Evolutionary conservation across 164 flowering plant genomes (phyloP).

Genomic region (Echeveria elegans): DNA sequence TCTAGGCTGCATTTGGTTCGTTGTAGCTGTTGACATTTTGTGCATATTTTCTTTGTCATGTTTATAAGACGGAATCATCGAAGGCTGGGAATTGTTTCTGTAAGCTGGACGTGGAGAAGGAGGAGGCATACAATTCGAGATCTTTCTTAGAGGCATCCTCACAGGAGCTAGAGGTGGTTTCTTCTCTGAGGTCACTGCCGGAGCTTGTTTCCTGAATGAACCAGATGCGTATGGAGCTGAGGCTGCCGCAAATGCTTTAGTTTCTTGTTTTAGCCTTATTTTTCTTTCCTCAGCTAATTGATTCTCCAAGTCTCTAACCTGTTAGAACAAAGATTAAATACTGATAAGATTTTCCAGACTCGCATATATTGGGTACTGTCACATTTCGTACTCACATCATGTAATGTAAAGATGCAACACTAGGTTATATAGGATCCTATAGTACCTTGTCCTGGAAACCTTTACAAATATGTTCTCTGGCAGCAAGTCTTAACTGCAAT

Average conservation of each 20-base stretch:
- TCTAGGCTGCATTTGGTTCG: slow-evolving; percentile 35
- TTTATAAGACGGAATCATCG: neutral
- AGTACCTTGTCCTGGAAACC: slow-evolving; percentile 78
- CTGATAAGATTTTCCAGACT: too few relatives aligned
- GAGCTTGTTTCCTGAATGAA: slow-evolving; percentile 16
- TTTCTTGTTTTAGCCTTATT: slow-evolving; percentile 61
- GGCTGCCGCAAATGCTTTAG: slow-evolving; percentile 40
- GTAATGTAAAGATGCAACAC: neutral
- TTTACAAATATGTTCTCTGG: slow-evolving; percentile 67
- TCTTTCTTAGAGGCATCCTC: neutral
- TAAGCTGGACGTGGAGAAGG: neutral
- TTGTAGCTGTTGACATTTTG: slow-evolving; percentile 17
- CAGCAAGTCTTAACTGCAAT: slow-evolving; percentile 58
- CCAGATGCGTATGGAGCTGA: slow-evolving; percentile 21
- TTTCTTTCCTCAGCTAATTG: slow-evolving; percentile 81
- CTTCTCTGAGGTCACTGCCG: neutral
- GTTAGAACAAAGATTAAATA: slow-evolving; percentile 6
- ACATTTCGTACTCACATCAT: too few relatives aligned
- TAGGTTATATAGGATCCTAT: neutral
- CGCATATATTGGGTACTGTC: too few relatives aligned
- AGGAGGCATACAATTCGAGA: neutral
- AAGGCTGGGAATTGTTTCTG: neutral
- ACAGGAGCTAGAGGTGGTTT: neutral
- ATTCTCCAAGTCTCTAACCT: slow-evolving; percentile 77
- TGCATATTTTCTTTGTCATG: slow-evolving; percentile 43